Evolutionary conservation across 108 stramenopile genomes (phyloP).

Genomic region (Ochromonas danica): DNA sequence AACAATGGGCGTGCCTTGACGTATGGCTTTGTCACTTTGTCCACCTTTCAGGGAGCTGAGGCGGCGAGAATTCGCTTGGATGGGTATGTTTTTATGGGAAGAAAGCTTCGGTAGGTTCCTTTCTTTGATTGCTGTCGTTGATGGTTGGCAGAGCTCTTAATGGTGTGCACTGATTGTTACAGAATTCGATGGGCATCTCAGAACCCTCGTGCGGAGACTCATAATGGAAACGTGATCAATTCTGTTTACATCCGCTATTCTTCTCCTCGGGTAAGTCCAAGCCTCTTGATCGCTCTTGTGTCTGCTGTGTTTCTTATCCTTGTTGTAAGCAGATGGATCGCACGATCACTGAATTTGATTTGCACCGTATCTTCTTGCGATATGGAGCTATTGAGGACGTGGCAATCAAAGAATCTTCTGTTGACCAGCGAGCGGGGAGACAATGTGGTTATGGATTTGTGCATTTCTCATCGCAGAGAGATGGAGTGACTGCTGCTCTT

Average conservation of each 20-base stretch:
- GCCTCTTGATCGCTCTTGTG: not conserved
- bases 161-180: not conserved
- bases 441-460: conserved; percentile 1
- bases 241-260: too few species aligned
- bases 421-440: not conserved
- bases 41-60: not conserved
- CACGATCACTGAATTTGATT: not conserved
- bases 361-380: not conserved
- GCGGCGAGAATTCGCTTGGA: not conserved
- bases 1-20: not conserved
- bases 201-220: not conserved
- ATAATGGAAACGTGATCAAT: too few species aligned
- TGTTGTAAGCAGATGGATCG: not conserved
- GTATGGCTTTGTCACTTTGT: not conserved
- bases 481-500: not conserved
- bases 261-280: not conserved
- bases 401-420: not conserved
- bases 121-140: not conserved
- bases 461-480: not conserved
- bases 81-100: not conserved
- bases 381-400: not conserved
- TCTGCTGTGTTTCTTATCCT: not conserved
- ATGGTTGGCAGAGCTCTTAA: not conserved
- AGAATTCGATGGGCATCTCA: not conserved
- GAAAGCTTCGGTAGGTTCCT: not conserved